Conservation (phyloP, 441 rosid genomes). For the Jatropha podagrica region DNA sequence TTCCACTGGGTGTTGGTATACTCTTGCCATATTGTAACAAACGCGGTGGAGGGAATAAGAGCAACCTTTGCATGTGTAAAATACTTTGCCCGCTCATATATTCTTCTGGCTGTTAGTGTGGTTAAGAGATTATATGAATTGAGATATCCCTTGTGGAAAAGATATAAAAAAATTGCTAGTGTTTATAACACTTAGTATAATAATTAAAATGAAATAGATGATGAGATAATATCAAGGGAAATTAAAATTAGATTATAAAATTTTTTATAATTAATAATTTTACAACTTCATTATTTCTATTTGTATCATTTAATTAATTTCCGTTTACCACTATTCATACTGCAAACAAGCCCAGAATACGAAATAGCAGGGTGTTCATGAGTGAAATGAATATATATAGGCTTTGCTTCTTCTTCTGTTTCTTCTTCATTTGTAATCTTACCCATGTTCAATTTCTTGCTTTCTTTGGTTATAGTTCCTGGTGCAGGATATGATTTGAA, state of each 20-base stretch:
- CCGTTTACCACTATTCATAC: no score
- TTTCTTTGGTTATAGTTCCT: not conserved
- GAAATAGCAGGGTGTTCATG: not conserved
- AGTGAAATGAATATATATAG: not conserved
- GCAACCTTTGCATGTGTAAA: slow-evolving; percentile 12
- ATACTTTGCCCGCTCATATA: slow-evolving; percentile 9
- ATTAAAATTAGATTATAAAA: no score
- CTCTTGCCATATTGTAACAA: slow-evolving; percentile 11
- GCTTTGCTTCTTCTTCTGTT: not conserved
- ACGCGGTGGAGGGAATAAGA: slow-evolving; percentile 7
- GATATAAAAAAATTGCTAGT: no score
- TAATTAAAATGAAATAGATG: no score
- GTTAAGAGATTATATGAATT: no score
- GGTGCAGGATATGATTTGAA: not conserved
- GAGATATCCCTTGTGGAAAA: no score
- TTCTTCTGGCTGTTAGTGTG: not conserved
- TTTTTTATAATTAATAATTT: no score
- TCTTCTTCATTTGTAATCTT: not conserved
- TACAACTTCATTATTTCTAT: no score
- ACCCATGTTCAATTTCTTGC: not conserved
- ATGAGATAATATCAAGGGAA: no score
- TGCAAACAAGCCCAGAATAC: not conserved
- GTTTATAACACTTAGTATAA: no score
- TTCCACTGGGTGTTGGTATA: slow-evolving; percentile 9
- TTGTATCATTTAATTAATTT: no score